Conservation (phyloP, 2,329 filamentous ascomycete genomes). For the Cercospora sesami region DNA sequence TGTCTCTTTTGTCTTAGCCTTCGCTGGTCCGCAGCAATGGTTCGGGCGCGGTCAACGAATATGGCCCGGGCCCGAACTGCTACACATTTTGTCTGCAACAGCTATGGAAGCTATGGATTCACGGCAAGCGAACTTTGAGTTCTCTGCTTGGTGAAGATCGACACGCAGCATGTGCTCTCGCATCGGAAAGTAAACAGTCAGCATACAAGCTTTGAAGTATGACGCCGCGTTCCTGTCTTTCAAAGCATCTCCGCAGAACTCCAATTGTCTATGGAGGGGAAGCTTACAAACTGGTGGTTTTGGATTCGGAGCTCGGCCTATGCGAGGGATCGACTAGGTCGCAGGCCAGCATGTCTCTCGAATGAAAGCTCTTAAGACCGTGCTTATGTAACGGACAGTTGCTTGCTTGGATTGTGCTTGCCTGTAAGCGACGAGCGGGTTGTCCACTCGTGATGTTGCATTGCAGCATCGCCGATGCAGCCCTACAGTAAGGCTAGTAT, state of each 20-base stretch:
- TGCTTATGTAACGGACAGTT: background rate
- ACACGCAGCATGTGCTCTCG: background rate
- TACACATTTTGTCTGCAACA: background rate
- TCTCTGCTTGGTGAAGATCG: background rate
- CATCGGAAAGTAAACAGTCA: background rate
- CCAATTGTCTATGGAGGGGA: background rate
- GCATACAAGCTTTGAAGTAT: background rate
- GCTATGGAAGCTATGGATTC: background rate
- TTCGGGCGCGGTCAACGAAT: background rate
- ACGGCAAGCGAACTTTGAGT: background rate
- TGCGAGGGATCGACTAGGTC: background rate
- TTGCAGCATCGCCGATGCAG: conserved; percentile 2
- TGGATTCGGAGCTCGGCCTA: background rate
- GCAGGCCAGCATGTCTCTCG: background rate
- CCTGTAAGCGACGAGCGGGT: background rate
- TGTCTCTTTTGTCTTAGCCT: background rate
- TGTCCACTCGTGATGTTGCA: background rate
- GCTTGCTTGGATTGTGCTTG: background rate
- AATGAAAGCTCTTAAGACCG: background rate
- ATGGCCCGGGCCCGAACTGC: background rate
- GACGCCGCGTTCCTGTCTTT: background rate
- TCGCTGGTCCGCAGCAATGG: background rate
- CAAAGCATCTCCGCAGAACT: background rate
- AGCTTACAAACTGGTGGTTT: background rate
- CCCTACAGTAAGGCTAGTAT: conserved; percentile 4